Percentiles rank a stretch among this genome's conserved stretches.
These are phyloP conservation scores for Annulohypoxylon bovei DNA, from an alignment of 495 filamentous ascomycete species.

Conservation along the genomic window DNA sequence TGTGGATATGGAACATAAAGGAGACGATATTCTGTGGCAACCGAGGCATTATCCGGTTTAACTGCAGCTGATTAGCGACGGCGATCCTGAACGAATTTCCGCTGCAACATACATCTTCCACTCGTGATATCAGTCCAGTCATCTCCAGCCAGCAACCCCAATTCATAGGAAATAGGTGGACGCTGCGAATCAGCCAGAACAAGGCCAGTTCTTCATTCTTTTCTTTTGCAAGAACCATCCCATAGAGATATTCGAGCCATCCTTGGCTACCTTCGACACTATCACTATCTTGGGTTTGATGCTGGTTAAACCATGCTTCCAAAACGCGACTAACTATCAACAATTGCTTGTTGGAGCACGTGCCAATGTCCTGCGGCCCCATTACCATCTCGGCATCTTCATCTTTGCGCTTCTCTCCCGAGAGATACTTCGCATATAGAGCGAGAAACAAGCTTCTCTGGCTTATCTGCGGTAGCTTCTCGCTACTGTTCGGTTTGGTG, in stretches of 20 bases:
- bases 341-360: constrained; percentile 84
- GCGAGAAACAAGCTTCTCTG: constrained; percentile 93
- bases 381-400: constrained; percentile 98
- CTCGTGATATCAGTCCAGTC: constrained; percentile 72
- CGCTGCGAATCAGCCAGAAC: constrained; percentile 82
- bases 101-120: constrained; percentile 76
- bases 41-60: constrained; percentile 61
- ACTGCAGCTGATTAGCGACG: constrained; percentile 45
- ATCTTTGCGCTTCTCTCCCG: constrained; percentile 94
- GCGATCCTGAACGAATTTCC: neutral
- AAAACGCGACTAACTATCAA: constrained; percentile 76
- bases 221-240: constrained; percentile 86
- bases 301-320: constrained; percentile 77
- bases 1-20: constrained; percentile 90
- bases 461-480: constrained; percentile 65
- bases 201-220: constrained; percentile 88
- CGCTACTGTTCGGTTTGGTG: constrained; percentile 26
- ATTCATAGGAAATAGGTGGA: constrained; percentile 88
- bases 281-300: constrained; percentile 64
- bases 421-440: constrained; percentile 89
- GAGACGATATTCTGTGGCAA: constrained; percentile 93
- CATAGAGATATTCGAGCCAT: constrained; percentile 97
- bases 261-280: constrained; percentile 74
- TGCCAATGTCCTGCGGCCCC: constrained; percentile 87
- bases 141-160: constrained; percentile 98